phyloP scores from a whole-genome alignment of 768 basidiomycete species.

The Mrakia gelida region DNA sequence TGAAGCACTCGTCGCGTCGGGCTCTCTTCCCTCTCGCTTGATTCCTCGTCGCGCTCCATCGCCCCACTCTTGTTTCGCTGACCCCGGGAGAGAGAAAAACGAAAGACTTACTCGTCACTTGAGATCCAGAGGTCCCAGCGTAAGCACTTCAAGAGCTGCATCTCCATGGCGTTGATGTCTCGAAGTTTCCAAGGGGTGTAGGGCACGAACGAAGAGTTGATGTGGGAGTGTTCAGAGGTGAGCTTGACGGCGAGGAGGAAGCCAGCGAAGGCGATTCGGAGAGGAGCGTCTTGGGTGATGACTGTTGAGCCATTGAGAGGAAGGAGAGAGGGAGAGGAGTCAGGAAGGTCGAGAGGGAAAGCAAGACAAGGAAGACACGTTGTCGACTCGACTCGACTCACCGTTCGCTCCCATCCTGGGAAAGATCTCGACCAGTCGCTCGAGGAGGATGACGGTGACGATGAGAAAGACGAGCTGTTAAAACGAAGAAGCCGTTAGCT shows the following conservation, averaged over 20 bases:
- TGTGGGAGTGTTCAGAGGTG: not conserved
- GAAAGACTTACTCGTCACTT: not conserved
- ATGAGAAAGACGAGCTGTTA: not conserved
- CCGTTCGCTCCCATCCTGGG: not conserved
- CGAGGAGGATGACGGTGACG: not conserved
- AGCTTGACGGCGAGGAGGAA: not conserved
- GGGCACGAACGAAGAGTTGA: not conserved
- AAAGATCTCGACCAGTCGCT: not conserved
- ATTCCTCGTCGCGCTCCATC: too few relatives aligned
- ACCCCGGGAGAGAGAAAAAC: not conserved
- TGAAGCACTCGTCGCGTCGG: not conserved
- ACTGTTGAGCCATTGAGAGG: not conserved
- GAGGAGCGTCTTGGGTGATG: not conserved
- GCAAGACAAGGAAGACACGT: not conserved
- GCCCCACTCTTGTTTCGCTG: too few relatives aligned
- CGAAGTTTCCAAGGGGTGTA: not conserved
- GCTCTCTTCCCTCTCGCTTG: too few relatives aligned
- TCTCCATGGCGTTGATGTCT: conserved; percentile 19
- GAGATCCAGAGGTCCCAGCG: not conserved
- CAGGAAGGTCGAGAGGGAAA: not conserved
- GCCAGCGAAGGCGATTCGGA: not conserved
- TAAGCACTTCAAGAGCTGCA: not conserved
- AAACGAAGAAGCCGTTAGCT: too few relatives aligned
- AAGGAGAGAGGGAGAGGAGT: not conserved
- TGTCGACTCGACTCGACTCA: not conserved